Evolutionary conservation across 495 filamentous ascomycete genomes (phyloP).

Genomic region (Aspergillus kassunensis): DNA sequence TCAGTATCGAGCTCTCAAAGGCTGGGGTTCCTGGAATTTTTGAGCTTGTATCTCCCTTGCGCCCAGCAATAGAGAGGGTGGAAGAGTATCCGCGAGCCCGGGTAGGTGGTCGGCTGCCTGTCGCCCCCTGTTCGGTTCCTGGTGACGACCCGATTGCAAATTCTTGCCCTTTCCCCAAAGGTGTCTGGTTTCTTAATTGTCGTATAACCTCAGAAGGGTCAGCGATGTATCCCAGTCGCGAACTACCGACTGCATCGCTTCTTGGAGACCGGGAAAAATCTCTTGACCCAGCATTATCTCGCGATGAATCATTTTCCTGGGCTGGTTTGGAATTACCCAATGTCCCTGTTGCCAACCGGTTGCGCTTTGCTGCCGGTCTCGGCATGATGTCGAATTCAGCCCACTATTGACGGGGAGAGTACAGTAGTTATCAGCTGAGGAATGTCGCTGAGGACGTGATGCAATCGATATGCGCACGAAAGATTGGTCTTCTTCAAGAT

Average conservation of each 20-base stretch:
- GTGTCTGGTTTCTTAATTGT: slow-evolving; percentile 32
- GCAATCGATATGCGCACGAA: not conserved
- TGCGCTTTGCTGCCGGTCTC: slow-evolving; percentile 40
- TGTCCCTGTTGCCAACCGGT: slow-evolving; percentile 25
- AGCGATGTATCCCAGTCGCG: slow-evolving; percentile 1
- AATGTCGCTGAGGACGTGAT: too few species aligned
- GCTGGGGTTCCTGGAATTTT: slow-evolving; percentile 48
- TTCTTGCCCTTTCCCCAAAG: slow-evolving; percentile 30
- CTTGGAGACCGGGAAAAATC: slow-evolving; percentile 10
- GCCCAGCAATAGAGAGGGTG: slow-evolving; percentile 39
- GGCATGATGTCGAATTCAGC: slow-evolving; percentile 29
- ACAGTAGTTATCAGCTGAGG: not conserved
- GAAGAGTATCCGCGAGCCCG: slow-evolving; percentile 47
- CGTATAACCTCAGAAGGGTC: slow-evolving; percentile 22
- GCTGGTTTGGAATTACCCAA: not conserved
- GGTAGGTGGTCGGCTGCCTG: slow-evolving; percentile 40
- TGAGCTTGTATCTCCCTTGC: slow-evolving; percentile 39
- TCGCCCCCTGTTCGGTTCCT: slow-evolving; percentile 29
- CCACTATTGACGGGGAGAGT: not conserved
- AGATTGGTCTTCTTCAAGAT: too few species aligned
- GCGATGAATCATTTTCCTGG: not conserved
- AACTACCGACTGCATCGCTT: slow-evolving; percentile 2
- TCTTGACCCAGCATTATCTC: not conserved
- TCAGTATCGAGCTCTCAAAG: slow-evolving; percentile 51
- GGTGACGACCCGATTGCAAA: slow-evolving; percentile 42